Conservation (phyloP, 768 basidiomycete genomes). For the Sporobolomyces pararoseus region DNA sequence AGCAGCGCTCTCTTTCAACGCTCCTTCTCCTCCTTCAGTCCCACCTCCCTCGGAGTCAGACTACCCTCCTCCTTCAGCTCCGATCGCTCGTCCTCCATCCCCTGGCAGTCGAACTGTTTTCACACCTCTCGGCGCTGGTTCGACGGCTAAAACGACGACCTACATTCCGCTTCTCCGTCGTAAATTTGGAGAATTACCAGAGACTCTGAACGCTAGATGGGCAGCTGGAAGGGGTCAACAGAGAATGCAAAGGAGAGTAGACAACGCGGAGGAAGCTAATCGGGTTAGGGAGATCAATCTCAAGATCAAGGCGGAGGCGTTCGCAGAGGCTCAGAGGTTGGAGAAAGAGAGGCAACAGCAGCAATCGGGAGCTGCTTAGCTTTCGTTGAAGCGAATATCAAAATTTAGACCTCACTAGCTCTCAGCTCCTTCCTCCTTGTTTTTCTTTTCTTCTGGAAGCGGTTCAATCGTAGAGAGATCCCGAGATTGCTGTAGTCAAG, state of each 20-base stretch:
- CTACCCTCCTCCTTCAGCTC: too few species aligned
- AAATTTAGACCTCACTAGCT: too few species aligned
- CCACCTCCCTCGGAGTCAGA: not conserved
- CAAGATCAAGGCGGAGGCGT: slow-evolving; percentile 33
- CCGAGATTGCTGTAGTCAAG: too few species aligned
- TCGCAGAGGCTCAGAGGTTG: slow-evolving; percentile 4
- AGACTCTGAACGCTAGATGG: slow-evolving; percentile 75
- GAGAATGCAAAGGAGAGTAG: slow-evolving; percentile 32
- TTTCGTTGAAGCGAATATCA: too few species aligned
- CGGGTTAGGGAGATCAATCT: slow-evolving; percentile 30
- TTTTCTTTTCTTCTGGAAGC: too few species aligned
- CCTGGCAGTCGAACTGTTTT: slow-evolving; percentile 55
- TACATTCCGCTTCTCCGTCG: slow-evolving; percentile 68
- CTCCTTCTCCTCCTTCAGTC: not conserved
- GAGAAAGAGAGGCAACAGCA: slow-evolving; percentile 1
- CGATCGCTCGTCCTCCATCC: not conserved
- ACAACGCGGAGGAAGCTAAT: slow-evolving; percentile 23
- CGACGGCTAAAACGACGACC: slow-evolving; percentile 57
- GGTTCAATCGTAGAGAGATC: too few species aligned
- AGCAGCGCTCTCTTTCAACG: slow-evolving; percentile 26
- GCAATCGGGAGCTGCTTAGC: too few species aligned
- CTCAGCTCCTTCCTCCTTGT: too few species aligned
- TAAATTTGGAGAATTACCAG: slow-evolving; percentile 65
- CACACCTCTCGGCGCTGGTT: slow-evolving; percentile 62
- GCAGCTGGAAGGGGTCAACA: slow-evolving; percentile 54